Evolutionary conservation across 2,329 filamentous ascomycete species (phyloP).

Genomic region (Neoascochyta sp.): DNA sequence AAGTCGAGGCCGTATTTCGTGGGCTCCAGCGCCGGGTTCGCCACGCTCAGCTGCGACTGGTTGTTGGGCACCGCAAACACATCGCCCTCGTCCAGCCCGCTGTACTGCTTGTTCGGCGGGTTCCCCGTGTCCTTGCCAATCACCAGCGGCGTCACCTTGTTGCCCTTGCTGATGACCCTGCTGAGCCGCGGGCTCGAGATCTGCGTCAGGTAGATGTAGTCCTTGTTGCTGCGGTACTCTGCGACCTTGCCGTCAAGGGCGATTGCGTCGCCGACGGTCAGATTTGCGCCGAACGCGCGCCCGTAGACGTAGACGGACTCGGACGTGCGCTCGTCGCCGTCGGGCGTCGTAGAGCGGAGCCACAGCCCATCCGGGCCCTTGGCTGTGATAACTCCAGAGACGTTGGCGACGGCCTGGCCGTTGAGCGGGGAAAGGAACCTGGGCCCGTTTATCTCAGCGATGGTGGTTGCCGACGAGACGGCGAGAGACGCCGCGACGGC

Average conservation of each 20-base stretch:
- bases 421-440: slow-evolving; percentile 60
- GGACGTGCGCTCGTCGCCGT: slow-evolving; percentile 56
- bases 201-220: slow-evolving; percentile 63
- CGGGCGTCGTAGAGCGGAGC: slow-evolving; percentile 58
- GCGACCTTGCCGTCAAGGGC: slow-evolving; percentile 57
- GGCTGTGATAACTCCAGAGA: slow-evolving; percentile 63
- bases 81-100: slow-evolving; percentile 60
- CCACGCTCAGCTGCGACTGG: slow-evolving; percentile 52
- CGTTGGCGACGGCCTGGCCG: slow-evolving; percentile 54
- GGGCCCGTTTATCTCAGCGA: slow-evolving; percentile 65
- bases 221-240: slow-evolving; percentile 56
- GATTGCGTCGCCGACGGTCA: slow-evolving; percentile 61
- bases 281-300: slow-evolving; percentile 47
- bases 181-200: slow-evolving; percentile 55
- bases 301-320: slow-evolving; percentile 65
- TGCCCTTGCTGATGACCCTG: slow-evolving; percentile 52
- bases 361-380: slow-evolving; percentile 61
- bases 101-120: slow-evolving; percentile 61
- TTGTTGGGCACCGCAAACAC: slow-evolving; percentile 65
- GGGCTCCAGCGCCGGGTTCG: slow-evolving; percentile 61
- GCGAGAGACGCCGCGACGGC: slow-evolving; percentile 16
- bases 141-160: slow-evolving; percentile 55
- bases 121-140: slow-evolving; percentile 56
- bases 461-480: slow-evolving; percentile 20
- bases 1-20: slow-evolving; percentile 65